phyloP scores from a whole-genome alignment of 75 land plant genomes.

The Picea sitchensis region DNA sequence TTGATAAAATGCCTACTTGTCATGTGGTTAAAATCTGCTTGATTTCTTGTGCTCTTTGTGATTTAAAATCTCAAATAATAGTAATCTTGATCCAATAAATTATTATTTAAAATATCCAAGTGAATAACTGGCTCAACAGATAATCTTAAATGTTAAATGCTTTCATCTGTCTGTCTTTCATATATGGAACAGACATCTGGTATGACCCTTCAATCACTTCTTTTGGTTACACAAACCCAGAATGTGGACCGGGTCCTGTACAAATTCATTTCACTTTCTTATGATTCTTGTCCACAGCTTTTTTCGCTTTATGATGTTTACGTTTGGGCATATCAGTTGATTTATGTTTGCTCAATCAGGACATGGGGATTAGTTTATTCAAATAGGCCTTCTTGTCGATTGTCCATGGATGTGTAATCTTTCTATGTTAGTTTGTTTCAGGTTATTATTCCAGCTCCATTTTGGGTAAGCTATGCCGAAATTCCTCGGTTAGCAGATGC shows the following conservation, averaged over 20 bases:
- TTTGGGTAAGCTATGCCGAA: conserved; percentile 97
- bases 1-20: not conserved
- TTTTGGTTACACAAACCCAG: not conserved
- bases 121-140: not conserved
- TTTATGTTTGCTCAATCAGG: not conserved
- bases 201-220: not conserved
- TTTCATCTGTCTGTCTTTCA: not conserved
- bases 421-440: conserved; percentile 18
- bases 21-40: not conserved
- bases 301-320: not conserved
- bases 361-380: too few relatives aligned
- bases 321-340: not conserved
- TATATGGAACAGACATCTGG: not conserved
- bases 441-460: conserved; percentile 98
- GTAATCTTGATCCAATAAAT: not conserved
- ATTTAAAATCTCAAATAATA: not conserved
- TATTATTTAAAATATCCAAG: not conserved
- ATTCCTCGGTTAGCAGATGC: conserved; percentile 92
- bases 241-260: not conserved
- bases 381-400: too few relatives aligned
- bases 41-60: not conserved
- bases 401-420: not conserved
- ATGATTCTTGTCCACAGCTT: not conserved
- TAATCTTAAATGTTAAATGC: not conserved
- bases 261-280: not conserved